phyloP scores from a whole-genome alignment of 345 rosid species.

The Hypericum androsaemum region DNA sequence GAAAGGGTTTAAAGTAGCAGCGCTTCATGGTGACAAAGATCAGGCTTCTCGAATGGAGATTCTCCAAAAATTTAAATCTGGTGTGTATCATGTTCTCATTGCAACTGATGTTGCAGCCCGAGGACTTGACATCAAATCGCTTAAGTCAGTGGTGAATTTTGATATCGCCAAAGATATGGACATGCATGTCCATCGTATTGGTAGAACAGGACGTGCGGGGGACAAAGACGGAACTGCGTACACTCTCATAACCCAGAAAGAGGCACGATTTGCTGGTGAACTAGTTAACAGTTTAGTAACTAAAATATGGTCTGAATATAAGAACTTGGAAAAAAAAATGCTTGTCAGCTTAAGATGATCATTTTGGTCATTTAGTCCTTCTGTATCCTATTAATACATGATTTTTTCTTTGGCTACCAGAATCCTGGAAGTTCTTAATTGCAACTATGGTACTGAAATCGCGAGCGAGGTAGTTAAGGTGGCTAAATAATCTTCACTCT shows the following conservation, averaged over 20 bases:
- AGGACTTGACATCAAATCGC: slow-evolving; percentile 89
- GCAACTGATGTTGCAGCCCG: slow-evolving; percentile 99
- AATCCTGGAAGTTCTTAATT: too few species aligned
- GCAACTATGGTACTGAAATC: too few species aligned
- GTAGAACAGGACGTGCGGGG: slow-evolving; percentile 99
- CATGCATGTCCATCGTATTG: slow-evolving; percentile 97
- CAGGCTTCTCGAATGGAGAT: slow-evolving; percentile 93
- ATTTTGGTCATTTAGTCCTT: too few species aligned
- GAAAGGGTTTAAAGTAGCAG: slow-evolving; percentile 71
- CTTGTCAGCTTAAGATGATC: too few species aligned
- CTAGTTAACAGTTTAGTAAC: slow-evolving; percentile 85
- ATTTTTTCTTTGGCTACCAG: too few species aligned
- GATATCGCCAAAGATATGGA: slow-evolving; percentile 91
- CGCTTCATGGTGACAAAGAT: slow-evolving; percentile 97
- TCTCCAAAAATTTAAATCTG: slow-evolving; percentile 84
- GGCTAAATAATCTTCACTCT: too few species aligned
- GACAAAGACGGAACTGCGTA: slow-evolving; percentile 94
- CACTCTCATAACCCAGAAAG: slow-evolving; percentile 83
- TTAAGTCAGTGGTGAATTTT: slow-evolving; percentile 88
- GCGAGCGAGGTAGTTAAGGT: too few species aligned
- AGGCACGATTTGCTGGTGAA: slow-evolving; percentile 92
- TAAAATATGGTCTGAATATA: too few species aligned
- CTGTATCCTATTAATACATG: too few species aligned
- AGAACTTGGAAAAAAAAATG: too few species aligned
- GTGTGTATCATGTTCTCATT: slow-evolving; percentile 69